Percentiles rank a stretch among this genome's conserved stretches.
These are phyloP conservation scores for Copromyces sp. DNA, from an alignment of 495 filamentous ascomycete species.

Conservation along the genomic window DNA sequence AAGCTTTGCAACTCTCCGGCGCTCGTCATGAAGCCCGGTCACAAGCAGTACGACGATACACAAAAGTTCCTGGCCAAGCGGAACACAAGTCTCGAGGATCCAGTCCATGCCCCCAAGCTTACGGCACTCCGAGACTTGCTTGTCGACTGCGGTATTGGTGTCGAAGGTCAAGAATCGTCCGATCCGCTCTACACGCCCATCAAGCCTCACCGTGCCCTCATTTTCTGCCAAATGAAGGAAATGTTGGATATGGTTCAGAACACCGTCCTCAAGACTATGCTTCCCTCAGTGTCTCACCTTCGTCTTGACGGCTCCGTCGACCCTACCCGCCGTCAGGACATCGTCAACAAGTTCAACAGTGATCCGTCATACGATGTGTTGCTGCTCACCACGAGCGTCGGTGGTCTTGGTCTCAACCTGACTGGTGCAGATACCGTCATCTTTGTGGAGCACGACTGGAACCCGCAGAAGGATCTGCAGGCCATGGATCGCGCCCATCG, in stretches of 20 bases:
- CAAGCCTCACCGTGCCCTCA: constrained; percentile 85
- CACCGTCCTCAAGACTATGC: constrained; percentile 72
- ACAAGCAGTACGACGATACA: constrained; percentile 81
- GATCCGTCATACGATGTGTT: constrained; percentile 92
- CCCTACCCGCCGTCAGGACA: constrained; percentile 80
- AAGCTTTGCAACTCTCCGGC: constrained; percentile 97
- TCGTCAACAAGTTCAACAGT: constrained; percentile 96
- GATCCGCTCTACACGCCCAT: constrained; percentile 58
- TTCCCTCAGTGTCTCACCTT: constrained; percentile 80
- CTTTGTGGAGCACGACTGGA: constrained; percentile 99
- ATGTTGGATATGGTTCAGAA: constrained; percentile 98
- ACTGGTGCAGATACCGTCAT: constrained; percentile 98
- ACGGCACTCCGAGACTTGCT: constrained; percentile 80
- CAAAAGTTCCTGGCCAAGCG: constrained; percentile 61
- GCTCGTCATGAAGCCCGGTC: constrained; percentile 84
- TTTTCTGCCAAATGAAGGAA: constrained; percentile 99
- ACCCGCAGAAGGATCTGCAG: constrained; percentile 96
- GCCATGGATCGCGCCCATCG: constrained; percentile 98
- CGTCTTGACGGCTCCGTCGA: constrained; percentile 89
- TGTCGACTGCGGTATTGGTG: constrained; percentile 90
- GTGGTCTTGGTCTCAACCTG: constrained; percentile 87
- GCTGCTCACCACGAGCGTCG: constrained; percentile 86
- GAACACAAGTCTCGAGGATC: constrained; percentile 68
- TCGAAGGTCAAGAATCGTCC: constrained; percentile 56
- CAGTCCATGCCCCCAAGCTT: constrained; percentile 85